Base-by-base conservation (phyloP, 2,329 filamentous ascomycete species). In the Paecilomyces sp. region DNA sequence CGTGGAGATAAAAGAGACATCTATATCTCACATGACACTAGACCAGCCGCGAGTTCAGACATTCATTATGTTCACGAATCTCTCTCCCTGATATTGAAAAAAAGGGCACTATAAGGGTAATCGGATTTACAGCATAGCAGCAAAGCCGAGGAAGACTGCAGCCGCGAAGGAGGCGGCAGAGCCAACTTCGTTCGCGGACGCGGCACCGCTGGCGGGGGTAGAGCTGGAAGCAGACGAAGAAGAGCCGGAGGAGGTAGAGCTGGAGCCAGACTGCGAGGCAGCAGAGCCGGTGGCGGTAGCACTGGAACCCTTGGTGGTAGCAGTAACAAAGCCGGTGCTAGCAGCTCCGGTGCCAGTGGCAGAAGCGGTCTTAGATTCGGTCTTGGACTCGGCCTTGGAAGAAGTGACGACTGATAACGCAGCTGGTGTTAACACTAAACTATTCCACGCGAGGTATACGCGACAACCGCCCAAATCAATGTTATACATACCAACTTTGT, bases 121-220 rank as follows among this genome's bases (percentile, higher is more conserved):
- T 15, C 18, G 33, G 54, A 1, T 54, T 71, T 68, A 77, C 64
- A 78, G 65, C 33, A 73, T 68, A 53, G 72, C 74, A 22, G 73
- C 74, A 52, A 76, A 71, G 50, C 76, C 76, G 34, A 76, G 65
- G 60, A 77, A 74, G n/a, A 76, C 70, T 50, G 74, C 74, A 52
- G 75, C 72, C 55, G 70, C 73, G 57, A 77, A 71, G 7, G 72
- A 71, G 54, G 70, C 71, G 33, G 71, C 68, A 34, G 74, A 74
- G 54, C 73, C 68, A 34, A 74, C 70, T 34, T 71, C 69, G 60
- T 70, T 69, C 28, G 70, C 68, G 9, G 68, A 67, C 30, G 67
- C 70, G 56, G 68, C 64, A 36, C 66, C 64, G 31, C 64, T 62
- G 15, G 64, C 60, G 55, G 67, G 62, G 11, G 66, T 63, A 56